These are phyloP conservation scores for Gracilaria caudata DNA, from an alignment of 23 red algal species.

Conservation along the genomic window DNA sequence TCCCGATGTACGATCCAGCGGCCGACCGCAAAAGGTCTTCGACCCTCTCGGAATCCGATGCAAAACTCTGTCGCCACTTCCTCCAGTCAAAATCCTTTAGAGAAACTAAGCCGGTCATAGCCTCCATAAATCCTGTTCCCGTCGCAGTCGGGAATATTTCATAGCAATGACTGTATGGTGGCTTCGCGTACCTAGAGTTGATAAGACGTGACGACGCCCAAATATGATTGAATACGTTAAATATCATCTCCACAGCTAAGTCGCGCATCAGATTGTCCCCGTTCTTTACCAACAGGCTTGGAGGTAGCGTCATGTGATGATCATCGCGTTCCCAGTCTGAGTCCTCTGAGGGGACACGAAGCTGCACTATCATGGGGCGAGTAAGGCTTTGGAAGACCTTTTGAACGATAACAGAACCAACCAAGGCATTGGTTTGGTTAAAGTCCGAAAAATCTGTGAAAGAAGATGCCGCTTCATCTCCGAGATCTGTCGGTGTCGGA, in stretches of 20 bases:
- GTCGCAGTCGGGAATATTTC: slow-evolving; percentile 71
- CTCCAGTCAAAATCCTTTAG: slow-evolving; percentile 75
- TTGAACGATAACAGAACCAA: slow-evolving; percentile 55
- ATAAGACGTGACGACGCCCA: slow-evolving; percentile 54
- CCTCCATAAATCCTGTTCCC: slow-evolving; percentile 72
- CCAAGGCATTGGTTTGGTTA: slow-evolving; percentile 26
- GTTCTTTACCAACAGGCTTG: slow-evolving; percentile 67
- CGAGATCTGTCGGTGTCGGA: no score
- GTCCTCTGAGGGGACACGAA: slow-evolving; percentile 44
- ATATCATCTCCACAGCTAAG: slow-evolving; percentile 71
- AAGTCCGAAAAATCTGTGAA: slow-evolving; percentile 32
- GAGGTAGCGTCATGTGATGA: slow-evolving; percentile 31
- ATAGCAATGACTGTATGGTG: slow-evolving; percentile 62
- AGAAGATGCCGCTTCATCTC: slow-evolving; percentile 13
- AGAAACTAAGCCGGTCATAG: slow-evolving; percentile 50
- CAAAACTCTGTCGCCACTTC: slow-evolving; percentile 38
- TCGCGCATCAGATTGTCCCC: slow-evolving; percentile 83
- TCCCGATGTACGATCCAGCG: slow-evolving; percentile 69
- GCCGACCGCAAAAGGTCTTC: slow-evolving; percentile 71
- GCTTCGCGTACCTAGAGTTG: slow-evolving; percentile 24
- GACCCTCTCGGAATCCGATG: slow-evolving; percentile 29
- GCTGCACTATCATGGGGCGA: slow-evolving; percentile 76
- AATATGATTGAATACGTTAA: slow-evolving; percentile 74
- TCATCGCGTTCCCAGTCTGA: slow-evolving; percentile 56
- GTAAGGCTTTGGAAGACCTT: slow-evolving; percentile 81